phyloP scores from a whole-genome alignment of 768 basidiomycete species.

The Auriculariales sp. region DNA sequence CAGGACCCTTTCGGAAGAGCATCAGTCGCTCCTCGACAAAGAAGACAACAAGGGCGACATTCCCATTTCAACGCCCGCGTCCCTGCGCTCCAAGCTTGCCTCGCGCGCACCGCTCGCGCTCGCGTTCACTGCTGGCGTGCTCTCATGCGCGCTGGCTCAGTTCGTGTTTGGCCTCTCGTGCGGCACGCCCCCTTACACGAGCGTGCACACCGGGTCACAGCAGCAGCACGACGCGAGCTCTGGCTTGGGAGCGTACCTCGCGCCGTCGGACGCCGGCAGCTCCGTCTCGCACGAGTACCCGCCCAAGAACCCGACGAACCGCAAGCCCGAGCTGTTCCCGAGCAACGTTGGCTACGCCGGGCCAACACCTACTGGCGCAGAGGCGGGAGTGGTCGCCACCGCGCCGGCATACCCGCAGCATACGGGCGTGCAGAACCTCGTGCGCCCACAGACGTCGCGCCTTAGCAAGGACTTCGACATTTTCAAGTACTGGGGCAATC shows the following conservation, averaged over 20 bases:
- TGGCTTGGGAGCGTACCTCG: conserved; percentile 20
- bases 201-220: not conserved
- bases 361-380: conserved; percentile 40
- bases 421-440: conserved; percentile 25
- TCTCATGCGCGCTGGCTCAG: conserved; percentile 36
- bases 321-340: conserved; percentile 58
- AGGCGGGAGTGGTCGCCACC: conserved; percentile 12
- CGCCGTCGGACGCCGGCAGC: conserved; percentile 58
- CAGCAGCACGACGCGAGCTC: conserved; percentile 11
- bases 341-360: conserved; percentile 66
- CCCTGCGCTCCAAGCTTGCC: conserved; percentile 13
- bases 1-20: no score
- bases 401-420: conserved; percentile 49
- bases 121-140: conserved; percentile 40
- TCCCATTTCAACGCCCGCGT: conserved; percentile 4
- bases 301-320: conserved; percentile 59
- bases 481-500: conserved; percentile 70
- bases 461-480: conserved; percentile 41
- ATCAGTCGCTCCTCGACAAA: conserved; percentile 21
- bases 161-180: conserved; percentile 28
- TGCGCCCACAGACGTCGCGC: conserved; percentile 9
- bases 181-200: conserved; percentile 19
- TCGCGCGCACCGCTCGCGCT: conserved; percentile 5
- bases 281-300: conserved; percentile 57
- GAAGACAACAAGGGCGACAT: conserved; percentile 1